Conservation (phyloP, 306 rosid species). For the Argentina anserina region DNA sequence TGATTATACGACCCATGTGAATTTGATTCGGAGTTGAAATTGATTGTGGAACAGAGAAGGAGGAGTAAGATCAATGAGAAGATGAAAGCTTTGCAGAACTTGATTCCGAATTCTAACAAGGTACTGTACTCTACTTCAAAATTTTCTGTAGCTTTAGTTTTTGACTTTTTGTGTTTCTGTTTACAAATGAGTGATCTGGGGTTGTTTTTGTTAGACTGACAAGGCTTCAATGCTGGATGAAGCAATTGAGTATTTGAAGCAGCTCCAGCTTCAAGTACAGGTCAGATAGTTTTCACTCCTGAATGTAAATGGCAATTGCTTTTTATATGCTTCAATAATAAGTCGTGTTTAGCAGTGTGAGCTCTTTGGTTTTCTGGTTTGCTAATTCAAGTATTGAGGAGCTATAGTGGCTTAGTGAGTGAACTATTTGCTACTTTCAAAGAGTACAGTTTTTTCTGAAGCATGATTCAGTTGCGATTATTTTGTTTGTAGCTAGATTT, state of each 20-base stretch:
- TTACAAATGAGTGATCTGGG: background rate
- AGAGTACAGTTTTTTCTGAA: background rate
- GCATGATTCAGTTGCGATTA: background rate
- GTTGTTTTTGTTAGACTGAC: conserved; percentile 62
- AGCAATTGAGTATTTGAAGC: conserved; percentile 93
- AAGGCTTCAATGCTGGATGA: conserved; percentile 98
- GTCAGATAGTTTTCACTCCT: conserved; percentile 33
- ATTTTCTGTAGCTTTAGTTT: background rate
- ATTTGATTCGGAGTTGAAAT: conserved; percentile 22
- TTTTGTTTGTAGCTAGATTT: background rate
- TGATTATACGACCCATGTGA: background rate
- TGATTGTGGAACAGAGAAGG: conserved; percentile 66
- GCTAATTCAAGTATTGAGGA: background rate
- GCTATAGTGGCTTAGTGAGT: background rate
- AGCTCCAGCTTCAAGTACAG: conserved; percentile 96
- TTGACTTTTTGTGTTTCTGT: background rate
- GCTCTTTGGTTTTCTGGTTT: background rate
- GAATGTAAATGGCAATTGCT: background rate
- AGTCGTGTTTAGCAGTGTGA: background rate
- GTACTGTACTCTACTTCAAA: conserved; percentile 23
- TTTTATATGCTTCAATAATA: background rate
- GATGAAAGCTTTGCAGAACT: conserved; percentile 86
- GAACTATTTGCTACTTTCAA: background rate
- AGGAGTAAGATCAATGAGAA: conserved; percentile 93
- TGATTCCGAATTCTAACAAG: conserved; percentile 97